Conservation (phyloP, 2,329 filamentous ascomycete genomes). For the Aspergillus fumigatus region DNA sequence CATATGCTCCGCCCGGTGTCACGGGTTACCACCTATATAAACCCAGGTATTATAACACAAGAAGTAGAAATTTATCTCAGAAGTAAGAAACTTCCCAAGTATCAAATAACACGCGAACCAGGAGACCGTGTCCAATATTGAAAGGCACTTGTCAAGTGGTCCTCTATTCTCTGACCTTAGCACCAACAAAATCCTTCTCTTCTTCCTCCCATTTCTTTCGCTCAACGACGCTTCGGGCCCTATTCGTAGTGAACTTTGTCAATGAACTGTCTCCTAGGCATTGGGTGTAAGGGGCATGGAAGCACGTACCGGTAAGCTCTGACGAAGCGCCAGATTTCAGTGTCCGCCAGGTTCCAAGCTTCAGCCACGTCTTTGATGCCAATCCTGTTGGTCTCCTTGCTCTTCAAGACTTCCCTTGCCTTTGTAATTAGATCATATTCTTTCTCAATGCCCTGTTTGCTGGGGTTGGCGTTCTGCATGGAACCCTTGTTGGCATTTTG, state of each 20-base stretch:
- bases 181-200: slow-evolving; percentile 52
- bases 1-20: not conserved
- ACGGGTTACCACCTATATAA: not conserved
- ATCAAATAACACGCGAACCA: not conserved
- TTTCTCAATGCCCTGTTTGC: slow-evolving; percentile 32
- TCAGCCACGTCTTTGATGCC: slow-evolving; percentile 43
- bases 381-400: slow-evolving; percentile 33
- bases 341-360: slow-evolving; percentile 58
- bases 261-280: not conserved
- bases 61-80: not conserved
- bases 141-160: not conserved
- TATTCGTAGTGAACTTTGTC: slow-evolving; percentile 11
- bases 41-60: not conserved
- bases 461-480: slow-evolving; percentile 34
- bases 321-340: slow-evolving; percentile 62
- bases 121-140: not conserved
- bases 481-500: slow-evolving; percentile 35
- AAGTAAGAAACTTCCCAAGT: not conserved
- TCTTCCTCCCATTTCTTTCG: slow-evolving; percentile 57
- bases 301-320: slow-evolving; percentile 48
- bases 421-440: slow-evolving; percentile 49
- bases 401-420: slow-evolving; percentile 44
- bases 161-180: slow-evolving; percentile 22
- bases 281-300: not conserved
- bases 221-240: slow-evolving; percentile 54